These are phyloP conservation scores for Auricularia cornea DNA, from an alignment of 768 basidiomycete genomes.

Conservation along the genomic window DNA sequence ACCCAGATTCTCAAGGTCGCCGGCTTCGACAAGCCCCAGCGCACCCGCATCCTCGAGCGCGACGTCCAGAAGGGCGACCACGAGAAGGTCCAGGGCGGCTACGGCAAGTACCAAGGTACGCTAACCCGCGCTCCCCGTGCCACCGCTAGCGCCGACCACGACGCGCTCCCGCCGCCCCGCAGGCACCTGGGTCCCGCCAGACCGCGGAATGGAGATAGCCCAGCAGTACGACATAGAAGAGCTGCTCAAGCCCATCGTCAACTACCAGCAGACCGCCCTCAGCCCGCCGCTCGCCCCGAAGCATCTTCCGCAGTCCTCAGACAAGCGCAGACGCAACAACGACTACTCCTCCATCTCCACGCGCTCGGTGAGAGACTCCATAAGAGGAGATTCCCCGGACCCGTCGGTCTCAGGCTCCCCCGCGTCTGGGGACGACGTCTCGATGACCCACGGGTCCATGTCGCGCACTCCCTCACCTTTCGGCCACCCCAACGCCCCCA, in stretches of 20 bases:
- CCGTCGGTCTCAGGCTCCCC: not conserved
- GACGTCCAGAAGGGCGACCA: constrained; percentile 99
- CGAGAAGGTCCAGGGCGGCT: constrained; percentile 98
- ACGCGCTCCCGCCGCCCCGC: not conserved
- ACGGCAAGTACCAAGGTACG: constrained; percentile 98
- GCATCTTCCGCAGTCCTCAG: constrained; percentile 46
- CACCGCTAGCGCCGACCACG: not conserved
- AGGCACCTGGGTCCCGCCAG: constrained; percentile 99
- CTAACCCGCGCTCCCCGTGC: not conserved
- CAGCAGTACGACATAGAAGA: constrained; percentile 90
- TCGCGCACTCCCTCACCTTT: constrained; percentile 94
- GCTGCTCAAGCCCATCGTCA: constrained; percentile 84
- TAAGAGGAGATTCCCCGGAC: not conserved
- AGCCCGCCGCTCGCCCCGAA: constrained; percentile 89
- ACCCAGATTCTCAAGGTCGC: constrained; percentile 99
- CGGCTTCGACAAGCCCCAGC: constrained; percentile 97
- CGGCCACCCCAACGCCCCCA: constrained; percentile 38
- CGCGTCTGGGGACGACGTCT: not conserved
- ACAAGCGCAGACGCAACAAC: not conserved
- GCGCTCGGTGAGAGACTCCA: not conserved
- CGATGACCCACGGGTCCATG: constrained; percentile 44
- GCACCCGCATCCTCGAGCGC: constrained; percentile 93
- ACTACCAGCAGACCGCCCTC: constrained; percentile 81
- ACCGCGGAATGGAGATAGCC: constrained; percentile 75
- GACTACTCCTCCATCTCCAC: not conserved